Evolutionary conservation across 805 yeast genomes (phyloP).

Genomic region (Metschnikowia cubensis): DNA sequence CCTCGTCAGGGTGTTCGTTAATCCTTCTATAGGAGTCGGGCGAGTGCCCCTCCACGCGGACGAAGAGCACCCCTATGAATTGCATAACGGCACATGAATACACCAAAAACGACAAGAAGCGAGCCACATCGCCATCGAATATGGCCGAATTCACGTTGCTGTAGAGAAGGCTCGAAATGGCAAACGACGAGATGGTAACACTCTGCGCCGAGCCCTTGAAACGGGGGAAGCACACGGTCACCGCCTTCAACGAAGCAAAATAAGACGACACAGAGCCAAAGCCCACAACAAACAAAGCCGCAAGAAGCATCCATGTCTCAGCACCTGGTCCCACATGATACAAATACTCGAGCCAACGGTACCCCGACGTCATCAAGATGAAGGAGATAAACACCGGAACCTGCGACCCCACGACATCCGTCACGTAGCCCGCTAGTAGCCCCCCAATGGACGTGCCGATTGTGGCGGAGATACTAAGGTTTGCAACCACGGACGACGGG

Average conservation of each 20-base stretch:
- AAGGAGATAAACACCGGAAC: slow-evolving; percentile 29
- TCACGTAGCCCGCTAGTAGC: slow-evolving; percentile 27
- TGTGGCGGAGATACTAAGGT: slow-evolving; percentile 30
- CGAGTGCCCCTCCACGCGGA: slow-evolving; percentile 27
- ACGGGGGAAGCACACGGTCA: slow-evolving; percentile 29
- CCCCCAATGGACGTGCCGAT: slow-evolving; percentile 34
- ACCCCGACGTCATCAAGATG: slow-evolving; percentile 23
- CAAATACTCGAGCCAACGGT: slow-evolving; percentile 24
- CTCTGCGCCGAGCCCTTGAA: slow-evolving; percentile 35
- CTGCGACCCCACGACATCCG: slow-evolving; percentile 33
- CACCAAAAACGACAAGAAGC: slow-evolving; percentile 24
- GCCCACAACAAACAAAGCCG: slow-evolving; percentile 30
- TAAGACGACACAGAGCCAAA: slow-evolving; percentile 33
- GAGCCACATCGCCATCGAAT: slow-evolving; percentile 21
- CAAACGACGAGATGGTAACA: slow-evolving; percentile 34
- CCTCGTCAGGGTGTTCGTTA: neutral
- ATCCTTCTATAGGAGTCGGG: neutral
- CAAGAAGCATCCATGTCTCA: slow-evolving; percentile 15
- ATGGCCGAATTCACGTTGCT: slow-evolving; percentile 20
- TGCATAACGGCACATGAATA: slow-evolving; percentile 23
- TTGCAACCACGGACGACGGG: slow-evolving; percentile 26
- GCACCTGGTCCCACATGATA: slow-evolving; percentile 20
- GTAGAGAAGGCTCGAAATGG: slow-evolving; percentile 29
- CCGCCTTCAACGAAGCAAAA: slow-evolving; percentile 33
- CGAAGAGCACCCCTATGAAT: slow-evolving; percentile 27